These are phyloP conservation scores for Sporopachydermia quercuum DNA, from an alignment of 805 yeast genomes.

Conservation along the genomic window DNA sequence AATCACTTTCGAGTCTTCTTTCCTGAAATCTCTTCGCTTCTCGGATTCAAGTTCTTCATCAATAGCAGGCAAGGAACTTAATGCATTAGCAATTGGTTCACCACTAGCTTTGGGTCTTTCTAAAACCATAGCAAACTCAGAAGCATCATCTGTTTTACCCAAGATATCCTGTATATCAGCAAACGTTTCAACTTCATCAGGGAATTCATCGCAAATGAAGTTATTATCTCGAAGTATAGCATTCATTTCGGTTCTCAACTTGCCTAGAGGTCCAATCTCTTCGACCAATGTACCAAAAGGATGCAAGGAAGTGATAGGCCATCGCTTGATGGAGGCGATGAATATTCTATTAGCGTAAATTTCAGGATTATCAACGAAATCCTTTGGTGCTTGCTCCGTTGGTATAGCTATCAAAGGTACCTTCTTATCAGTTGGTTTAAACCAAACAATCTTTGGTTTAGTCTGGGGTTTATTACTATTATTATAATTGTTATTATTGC, in stretches of 20 bases:
- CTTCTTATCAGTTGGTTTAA: slow-evolving; percentile 94
- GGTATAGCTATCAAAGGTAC: slow-evolving; percentile 97
- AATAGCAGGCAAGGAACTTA: slow-evolving; percentile 3
- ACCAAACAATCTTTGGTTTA: slow-evolving; percentile 95
- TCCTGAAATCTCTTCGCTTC: slow-evolving; percentile 35
- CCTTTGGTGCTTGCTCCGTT: slow-evolving; percentile 93
- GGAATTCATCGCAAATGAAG: slow-evolving; percentile 24
- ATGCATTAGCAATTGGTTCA: slow-evolving; percentile 3
- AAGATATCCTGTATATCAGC: neutral
- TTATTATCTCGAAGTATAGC: slow-evolving; percentile 66
- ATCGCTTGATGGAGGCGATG: slow-evolving; percentile 91
- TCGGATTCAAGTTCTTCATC: slow-evolving; percentile 8
- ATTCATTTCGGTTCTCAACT: slow-evolving; percentile 64
- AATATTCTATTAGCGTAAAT: slow-evolving; percentile 68
- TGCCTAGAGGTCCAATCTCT: slow-evolving; percentile 70
- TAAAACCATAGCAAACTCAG: slow-evolving; percentile 39
- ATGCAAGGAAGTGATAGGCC: slow-evolving; percentile 98
- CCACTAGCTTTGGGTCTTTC: slow-evolving; percentile 23
- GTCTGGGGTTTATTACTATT: slow-evolving; percentile 11
- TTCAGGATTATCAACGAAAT: slow-evolving; percentile 86
- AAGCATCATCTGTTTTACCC: slow-evolving; percentile 27
- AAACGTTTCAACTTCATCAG: slow-evolving; percentile 20
- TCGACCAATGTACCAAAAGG: slow-evolving; percentile 92
- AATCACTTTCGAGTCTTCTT: slow-evolving; percentile 39
- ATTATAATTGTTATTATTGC: slow-evolving; percentile 13